phyloP scores from a whole-genome alignment of 225 moss, liverwort and hornwort species.

The Sphagnum contortum region DNA sequence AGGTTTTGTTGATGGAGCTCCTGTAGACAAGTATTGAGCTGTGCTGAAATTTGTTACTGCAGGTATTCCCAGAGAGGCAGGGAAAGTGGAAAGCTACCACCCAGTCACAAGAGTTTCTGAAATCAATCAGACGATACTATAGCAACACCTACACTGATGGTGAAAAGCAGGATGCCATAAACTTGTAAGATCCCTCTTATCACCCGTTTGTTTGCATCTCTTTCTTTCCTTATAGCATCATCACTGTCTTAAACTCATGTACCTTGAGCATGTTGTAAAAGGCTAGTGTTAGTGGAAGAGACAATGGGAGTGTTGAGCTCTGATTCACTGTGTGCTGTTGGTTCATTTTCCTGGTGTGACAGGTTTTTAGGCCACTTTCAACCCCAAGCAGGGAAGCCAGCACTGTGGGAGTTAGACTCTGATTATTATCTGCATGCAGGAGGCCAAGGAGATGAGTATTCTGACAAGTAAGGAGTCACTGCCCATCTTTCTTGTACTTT shows the following conservation, averaged over 20 bases:
- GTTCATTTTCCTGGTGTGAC: neutral
- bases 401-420: slow-evolving; percentile 90
- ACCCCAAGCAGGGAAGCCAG: slow-evolving; percentile 71
- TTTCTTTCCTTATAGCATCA: neutral
- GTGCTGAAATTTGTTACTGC: slow-evolving; percentile 4
- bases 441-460: slow-evolving; percentile 66
- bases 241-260: too few relatives aligned
- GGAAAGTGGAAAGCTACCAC: slow-evolving; percentile 92
- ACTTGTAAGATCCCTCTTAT: slow-evolving; percentile 52
- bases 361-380: slow-evolving; percentile 90
- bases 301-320: too few relatives aligned
- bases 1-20: too few relatives aligned
- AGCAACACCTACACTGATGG: slow-evolving; percentile 88
- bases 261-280: too few relatives aligned
- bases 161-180: slow-evolving; percentile 95
- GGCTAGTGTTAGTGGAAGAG: too few relatives aligned
- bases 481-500: too few relatives aligned
- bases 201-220: neutral
- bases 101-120: slow-evolving; percentile 78
- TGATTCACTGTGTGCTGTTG: too few relatives aligned
- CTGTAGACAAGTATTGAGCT: too few relatives aligned
- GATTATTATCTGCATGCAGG: slow-evolving; percentile 91
- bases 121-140: slow-evolving; percentile 83
- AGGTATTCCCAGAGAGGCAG: slow-evolving; percentile 89
- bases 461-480: slow-evolving; percentile 22